Evolutionary conservation across 371 early-diverging fungal genomes (phyloP), one percentile per base, ranked within the genome.

Genomic region (Syncephalis plumigaleata): DNA sequence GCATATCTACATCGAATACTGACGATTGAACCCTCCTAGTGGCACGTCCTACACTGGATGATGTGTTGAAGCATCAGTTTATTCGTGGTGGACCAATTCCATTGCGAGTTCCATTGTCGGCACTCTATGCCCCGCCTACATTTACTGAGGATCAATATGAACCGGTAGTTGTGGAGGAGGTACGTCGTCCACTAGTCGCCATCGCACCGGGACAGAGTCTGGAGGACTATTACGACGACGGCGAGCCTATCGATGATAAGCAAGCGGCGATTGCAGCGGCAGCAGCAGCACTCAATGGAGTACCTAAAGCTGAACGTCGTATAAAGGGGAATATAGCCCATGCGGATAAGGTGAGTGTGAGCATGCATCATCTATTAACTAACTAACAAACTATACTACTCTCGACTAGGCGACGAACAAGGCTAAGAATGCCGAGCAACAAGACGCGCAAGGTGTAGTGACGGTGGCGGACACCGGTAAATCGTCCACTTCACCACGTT

Each of bases 1-100:
- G 13, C 17, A 5, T 43, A 21, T 43, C 22, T 17, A 40, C 5
- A 38, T 47, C 42, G 44, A 24, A 31, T 31, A 31, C 11, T 31
- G 11, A 31, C 31, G n/a, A 18, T 13, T 17, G 9, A 31, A 27
- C 13, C 46, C 7, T 17, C 16, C 3, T 49, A 67, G 67, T 55
- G 31, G 58, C 61, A 37, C 50, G 74, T 42, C 67, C 62, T 3
- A 53, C 69, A 1, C 57, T 73, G 17, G 52, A 55, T 11, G 52
- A 62, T 18, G 54, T 70, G 2, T 54, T 65, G 13, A 37, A 49
- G 4, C 66, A 70, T 52, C 58, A 60, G 1, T 73, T 73, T 45
- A 66, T 73, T 51, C 50, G 57, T 8, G 44, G 54, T 11, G 66
- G 65, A n/a, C 49, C 49, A 5, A 54, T 63, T 16, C 73, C 73